phyloP scores from a whole-genome alignment of 371 early-diverging fungal genomes.

The Apophysomyces trapeziformis region DNA sequence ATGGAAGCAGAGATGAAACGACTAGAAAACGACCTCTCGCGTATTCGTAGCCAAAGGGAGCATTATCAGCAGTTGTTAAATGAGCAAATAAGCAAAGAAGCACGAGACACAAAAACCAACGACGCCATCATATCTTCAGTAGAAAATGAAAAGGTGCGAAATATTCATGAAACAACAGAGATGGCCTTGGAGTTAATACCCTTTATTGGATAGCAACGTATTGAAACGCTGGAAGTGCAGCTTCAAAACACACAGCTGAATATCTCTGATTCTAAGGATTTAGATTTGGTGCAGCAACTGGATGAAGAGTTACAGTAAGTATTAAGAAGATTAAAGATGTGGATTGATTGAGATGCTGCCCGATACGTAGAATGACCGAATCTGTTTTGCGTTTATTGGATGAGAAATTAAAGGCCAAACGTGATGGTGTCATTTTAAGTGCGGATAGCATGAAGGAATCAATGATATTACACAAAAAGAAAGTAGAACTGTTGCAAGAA shows the following conservation, averaged over 20 bases:
- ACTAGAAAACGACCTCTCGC: slow-evolving; percentile 76
- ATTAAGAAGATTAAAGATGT: not conserved
- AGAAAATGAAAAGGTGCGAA: slow-evolving; percentile 37
- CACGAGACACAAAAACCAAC: slow-evolving; percentile 24
- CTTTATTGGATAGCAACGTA: not conserved
- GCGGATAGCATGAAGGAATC: not conserved
- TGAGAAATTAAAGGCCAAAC: slow-evolving; percentile 4
- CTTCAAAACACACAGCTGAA: not conserved
- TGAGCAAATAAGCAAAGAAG: slow-evolving; percentile 24
- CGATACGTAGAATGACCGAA: not conserved
- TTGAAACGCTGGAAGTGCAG: slow-evolving; percentile 1
- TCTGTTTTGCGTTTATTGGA: not conserved
- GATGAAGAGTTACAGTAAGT: slow-evolving; percentile 2
- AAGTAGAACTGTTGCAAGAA: not conserved
- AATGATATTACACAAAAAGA: not conserved
- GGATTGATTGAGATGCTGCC: not conserved
- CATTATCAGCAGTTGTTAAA: slow-evolving; percentile 34
- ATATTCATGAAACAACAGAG: slow-evolving; percentile 14
- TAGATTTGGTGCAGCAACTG: not conserved
- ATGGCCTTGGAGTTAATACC: not conserved
- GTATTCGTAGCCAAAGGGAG: slow-evolving; percentile 76
- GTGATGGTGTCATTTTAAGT: not conserved
- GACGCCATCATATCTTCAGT: slow-evolving; percentile 27
- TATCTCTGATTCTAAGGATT: not conserved
- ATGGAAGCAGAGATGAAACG: slow-evolving; percentile 74